Evolutionary conservation across 352 stramenopile genomes (phyloP).

Genomic region (Pythium guiyangense): DNA sequence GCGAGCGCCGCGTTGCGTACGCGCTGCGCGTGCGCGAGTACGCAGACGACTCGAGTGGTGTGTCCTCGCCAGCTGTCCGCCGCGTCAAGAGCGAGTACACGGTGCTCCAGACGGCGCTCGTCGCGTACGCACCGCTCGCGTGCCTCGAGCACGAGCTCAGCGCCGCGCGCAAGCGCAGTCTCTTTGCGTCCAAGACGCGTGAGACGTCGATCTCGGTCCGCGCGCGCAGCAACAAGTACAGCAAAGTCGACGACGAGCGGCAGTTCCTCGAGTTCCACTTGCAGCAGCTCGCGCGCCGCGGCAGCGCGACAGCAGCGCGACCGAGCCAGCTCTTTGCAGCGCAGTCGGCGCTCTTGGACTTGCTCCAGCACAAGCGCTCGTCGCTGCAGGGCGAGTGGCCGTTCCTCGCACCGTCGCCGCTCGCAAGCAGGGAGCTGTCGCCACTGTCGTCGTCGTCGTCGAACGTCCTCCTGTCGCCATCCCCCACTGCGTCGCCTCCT

Average conservation of each 20-base stretch:
- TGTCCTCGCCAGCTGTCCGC: too few species aligned
- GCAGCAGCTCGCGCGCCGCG: slow-evolving; percentile 10
- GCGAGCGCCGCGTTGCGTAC: slow-evolving; percentile 47
- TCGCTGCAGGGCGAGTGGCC: slow-evolving; percentile 23
- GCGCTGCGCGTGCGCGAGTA: slow-evolving; percentile 29
- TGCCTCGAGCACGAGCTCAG: slow-evolving; percentile 31
- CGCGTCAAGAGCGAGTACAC: slow-evolving; percentile 21
- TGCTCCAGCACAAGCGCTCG: slow-evolving; percentile 19
- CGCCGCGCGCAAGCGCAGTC: slow-evolving; percentile 9
- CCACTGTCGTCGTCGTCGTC: slow-evolving; percentile 10
- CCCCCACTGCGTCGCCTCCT: neutral
- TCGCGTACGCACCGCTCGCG: slow-evolving; percentile 32
- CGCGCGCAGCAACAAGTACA: slow-evolving; percentile 22
- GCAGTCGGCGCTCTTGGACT: slow-evolving; percentile 20
- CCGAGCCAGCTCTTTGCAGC: slow-evolving; percentile 16
- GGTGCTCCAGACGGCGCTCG: slow-evolving; percentile 30
- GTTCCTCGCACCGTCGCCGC: slow-evolving; percentile 18
- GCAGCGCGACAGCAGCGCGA: neutral
- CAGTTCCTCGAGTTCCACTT: slow-evolving; percentile 39
- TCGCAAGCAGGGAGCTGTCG: slow-evolving; percentile 11
- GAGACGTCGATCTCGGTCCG: slow-evolving; percentile 35
- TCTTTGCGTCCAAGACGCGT: slow-evolving; percentile 19
- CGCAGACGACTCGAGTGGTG: slow-evolving; percentile 5
- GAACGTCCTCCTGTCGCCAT: slow-evolving; percentile 2
- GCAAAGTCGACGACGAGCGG: slow-evolving; percentile 33